Percentiles rank a stretch among this genome's conserved stretches.
phyloP scores from a whole-genome alignment of 2,329 filamentous ascomycete genomes.

The Bisporella sp. region DNA sequence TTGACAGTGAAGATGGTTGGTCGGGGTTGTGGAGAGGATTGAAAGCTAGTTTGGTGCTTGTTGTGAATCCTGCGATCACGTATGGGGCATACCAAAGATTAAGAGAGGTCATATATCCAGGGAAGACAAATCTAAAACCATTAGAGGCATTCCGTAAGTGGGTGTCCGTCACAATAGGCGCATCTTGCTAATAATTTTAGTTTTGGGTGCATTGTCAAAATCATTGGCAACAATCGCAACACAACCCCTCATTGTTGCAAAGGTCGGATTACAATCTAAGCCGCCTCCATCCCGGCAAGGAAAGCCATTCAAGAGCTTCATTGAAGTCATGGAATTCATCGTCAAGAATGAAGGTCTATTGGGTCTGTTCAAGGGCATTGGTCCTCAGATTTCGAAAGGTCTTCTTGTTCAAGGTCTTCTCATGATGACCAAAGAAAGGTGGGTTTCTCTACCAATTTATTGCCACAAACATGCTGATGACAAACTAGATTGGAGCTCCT shows the following conservation, averaged over 20 bases:
- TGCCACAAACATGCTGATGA: slow-evolving; percentile 3
- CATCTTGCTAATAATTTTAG: slow-evolving; percentile 36
- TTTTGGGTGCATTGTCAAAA: slow-evolving; percentile 90
- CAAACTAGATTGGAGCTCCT: slow-evolving; percentile 69
- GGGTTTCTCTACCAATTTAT: slow-evolving; percentile 22
- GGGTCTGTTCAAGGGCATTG: slow-evolving; percentile 95
- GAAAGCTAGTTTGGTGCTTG: slow-evolving; percentile 91
- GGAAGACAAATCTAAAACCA: slow-evolving; percentile 66
- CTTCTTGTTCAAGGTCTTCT: slow-evolving; percentile 88
- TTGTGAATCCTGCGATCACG: slow-evolving; percentile 94
- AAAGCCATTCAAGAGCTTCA: slow-evolving; percentile 87
- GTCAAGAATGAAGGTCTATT: slow-evolving; percentile 75
- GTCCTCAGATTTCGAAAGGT: slow-evolving; percentile 87
- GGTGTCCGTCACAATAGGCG: neutral
- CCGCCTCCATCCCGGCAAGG: slow-evolving; percentile 78
- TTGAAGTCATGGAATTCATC: slow-evolving; percentile 94
- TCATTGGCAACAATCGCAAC: slow-evolving; percentile 84
- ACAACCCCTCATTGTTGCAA: slow-evolving; percentile 94
- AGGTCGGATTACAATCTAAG: slow-evolving; percentile 91
- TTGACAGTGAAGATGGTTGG: slow-evolving; percentile 84
- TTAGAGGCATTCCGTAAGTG: slow-evolving; percentile 87
- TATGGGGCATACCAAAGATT: slow-evolving; percentile 94
- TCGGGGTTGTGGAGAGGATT: slow-evolving; percentile 88
- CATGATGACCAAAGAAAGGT: slow-evolving; percentile 99
- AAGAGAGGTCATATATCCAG: slow-evolving; percentile 69